Percentiles rank a stretch among this genome's conserved stretches.
phyloP scores from a whole-genome alignment of 176 grass and related monocot species.

The Miscanthus lutarioriparius region DNA sequence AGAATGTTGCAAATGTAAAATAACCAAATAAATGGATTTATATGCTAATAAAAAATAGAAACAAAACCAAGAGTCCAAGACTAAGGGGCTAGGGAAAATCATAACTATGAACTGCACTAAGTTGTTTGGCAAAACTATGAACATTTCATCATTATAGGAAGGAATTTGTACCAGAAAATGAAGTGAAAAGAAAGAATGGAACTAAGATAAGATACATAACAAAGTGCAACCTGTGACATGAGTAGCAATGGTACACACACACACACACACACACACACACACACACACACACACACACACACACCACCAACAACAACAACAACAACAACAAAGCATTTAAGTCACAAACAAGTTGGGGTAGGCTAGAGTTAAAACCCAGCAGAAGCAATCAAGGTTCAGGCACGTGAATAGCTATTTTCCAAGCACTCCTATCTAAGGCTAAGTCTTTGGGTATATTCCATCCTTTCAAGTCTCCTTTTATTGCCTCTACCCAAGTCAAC shows the following conservation, averaged over 20 bases:
- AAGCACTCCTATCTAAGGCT: no score
- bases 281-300: no score
- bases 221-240: neutral
- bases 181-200: neutral
- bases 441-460: no score
- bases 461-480: no score
- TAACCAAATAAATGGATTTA: neutral
- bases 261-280: no score
- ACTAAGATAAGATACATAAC: neutral
- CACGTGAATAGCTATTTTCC: no score
- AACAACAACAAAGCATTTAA: no score
- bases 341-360: no score
- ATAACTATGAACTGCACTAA: slow-evolving; percentile 7
- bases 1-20: neutral
- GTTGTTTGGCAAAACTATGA: neutral
- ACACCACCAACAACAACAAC: no score
- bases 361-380: no score
- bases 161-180: neutral
- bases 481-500: no score
- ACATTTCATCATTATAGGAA: neutral
- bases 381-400: no score
- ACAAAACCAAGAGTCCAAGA: neutral
- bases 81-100: neutral
- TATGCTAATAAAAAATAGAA: neutral
- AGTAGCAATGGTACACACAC: neutral